A percentile compares a stretch with the other conserved stretches of the same genome.
Evolutionary conservation across 352 stramenopile genomes (phyloP).

Genomic region (Pelagophyceae sp.): DNA sequence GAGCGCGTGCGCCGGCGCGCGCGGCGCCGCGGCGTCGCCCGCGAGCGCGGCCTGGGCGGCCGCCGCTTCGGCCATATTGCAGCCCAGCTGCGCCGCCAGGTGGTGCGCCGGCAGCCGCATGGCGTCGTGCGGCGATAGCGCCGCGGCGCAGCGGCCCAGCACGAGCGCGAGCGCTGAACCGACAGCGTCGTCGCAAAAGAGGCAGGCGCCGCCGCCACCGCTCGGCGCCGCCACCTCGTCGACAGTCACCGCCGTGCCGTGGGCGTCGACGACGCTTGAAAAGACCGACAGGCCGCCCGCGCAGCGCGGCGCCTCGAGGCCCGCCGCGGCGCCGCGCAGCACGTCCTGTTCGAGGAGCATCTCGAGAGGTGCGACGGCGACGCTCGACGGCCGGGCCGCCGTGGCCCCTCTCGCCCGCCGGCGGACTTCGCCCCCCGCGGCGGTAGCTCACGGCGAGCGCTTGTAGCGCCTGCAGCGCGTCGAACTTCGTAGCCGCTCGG

Average conservation of each 20-base stretch:
- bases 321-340: no score
- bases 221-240: neutral
- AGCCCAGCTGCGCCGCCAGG: neutral
- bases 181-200: neutral
- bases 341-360: no score
- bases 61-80: neutral
- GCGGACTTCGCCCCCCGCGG: no score
- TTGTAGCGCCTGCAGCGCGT: neutral
- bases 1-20: no score
- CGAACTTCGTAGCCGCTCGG: neutral
- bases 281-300: neutral
- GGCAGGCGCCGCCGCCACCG: neutral
- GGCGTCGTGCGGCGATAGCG: neutral
- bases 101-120: neutral
- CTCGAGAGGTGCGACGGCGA: no score
- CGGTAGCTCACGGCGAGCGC: neutral
- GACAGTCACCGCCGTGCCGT: neutral
- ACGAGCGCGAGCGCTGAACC: neutral
- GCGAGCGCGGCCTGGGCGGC: neutral
- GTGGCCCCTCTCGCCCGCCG: no score
- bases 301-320: neutral
- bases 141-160: neutral
- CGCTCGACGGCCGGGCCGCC: no score
- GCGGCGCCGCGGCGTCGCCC: neutral
- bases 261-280: neutral